A percentile compares a stretch with the other conserved stretches of the same genome.
phyloP scores from a whole-genome alignment of 208 protist genomes.

The Phytomonas francai region DNA sequence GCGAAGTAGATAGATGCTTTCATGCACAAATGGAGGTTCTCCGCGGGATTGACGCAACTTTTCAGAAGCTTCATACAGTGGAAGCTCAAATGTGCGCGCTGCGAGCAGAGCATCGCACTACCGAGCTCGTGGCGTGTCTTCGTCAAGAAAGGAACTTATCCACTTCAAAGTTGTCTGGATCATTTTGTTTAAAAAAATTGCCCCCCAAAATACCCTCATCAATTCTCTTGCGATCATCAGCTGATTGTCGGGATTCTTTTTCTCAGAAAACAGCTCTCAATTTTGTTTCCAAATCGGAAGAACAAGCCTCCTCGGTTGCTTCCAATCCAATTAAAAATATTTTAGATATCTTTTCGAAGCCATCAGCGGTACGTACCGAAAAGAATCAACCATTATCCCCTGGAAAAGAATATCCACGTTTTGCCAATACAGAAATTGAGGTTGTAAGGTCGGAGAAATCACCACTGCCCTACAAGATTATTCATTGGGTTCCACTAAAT shows the following conservation, averaged over 20 bases:
- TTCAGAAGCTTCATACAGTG: conserved; percentile 22
- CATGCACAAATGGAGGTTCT: conserved; percentile 59
- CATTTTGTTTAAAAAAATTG: not conserved
- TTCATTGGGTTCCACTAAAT: not conserved
- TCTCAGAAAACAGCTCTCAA: not conserved
- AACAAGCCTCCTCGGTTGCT: not conserved
- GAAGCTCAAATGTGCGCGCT: conserved; percentile 19
- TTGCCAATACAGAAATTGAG: not conserved
- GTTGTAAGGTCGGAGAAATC: not conserved
- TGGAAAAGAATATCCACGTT: not conserved
- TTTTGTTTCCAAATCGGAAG: not conserved
- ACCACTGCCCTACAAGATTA: not conserved
- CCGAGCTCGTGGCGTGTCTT: conserved; percentile 17
- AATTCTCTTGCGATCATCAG: not conserved
- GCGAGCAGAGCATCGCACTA: conserved; percentile 34
- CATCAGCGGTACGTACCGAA: not conserved
- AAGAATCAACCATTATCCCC: not conserved
- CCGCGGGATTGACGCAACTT: conserved; percentile 27
- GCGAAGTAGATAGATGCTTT: conserved; percentile 47
- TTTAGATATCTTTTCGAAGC: not conserved
- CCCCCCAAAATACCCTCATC: not conserved
- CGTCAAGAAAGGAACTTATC: conserved; percentile 12
- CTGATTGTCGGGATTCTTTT: not conserved
- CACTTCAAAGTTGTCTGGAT: not conserved
- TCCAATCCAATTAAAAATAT: not conserved